Base-by-base conservation (phyloP, 1,139 yeast genomes). In the Lodderomyces parapsilosis region DNA sequence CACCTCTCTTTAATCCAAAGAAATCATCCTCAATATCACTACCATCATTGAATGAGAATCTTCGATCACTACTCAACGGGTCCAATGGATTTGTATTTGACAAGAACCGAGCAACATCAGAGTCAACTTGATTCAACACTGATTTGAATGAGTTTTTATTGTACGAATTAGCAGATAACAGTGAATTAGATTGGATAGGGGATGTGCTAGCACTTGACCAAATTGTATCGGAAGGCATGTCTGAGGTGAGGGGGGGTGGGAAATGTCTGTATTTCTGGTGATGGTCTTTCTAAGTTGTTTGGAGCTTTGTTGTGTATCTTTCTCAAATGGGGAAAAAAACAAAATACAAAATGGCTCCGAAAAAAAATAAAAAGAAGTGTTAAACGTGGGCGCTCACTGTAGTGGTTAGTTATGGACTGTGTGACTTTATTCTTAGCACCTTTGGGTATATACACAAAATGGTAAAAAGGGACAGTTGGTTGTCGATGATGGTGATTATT, bases 1-100 rank as follows among this genome's bases (percentile, higher is more conserved):
- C 64, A 6, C 78, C 79, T 45, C 71, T 63, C 49, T 71, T 73
- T 48, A 73, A 61, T 7, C 78, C 77, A 55, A 77, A 75, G 11
- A 71, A 57, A 36, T 62, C 62, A 48, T 66, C 76, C 28, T 66
- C 75, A 35, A 68, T 60, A 48, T 76, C 82, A 47, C 74, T 69
- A 22, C 72, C 74, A 41, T 74, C 78, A 44, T 73, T 62, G 52
- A 73, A 61, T 20, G 76, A 66, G 49, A 71, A 59, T 36, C 68
- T 55, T 43, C 74, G 52, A 15, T 51, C 54, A 13, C 41, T 39
- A 11, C 44, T 23, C 38, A 50, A 43, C 1, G 50, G 51, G 23
- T 48, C 48, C 22, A 45, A 41, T 8, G 40, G 31, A 30, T 41
- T 36, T 11, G 48, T 28, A 17, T 34, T 40, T n/a, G 58, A 50